A percentile compares a stretch with the other conserved stretches of the same genome.
phyloP scores from a whole-genome alignment of 1,284 basidiomycete species.

The Anthracocystis walkeri region DNA sequence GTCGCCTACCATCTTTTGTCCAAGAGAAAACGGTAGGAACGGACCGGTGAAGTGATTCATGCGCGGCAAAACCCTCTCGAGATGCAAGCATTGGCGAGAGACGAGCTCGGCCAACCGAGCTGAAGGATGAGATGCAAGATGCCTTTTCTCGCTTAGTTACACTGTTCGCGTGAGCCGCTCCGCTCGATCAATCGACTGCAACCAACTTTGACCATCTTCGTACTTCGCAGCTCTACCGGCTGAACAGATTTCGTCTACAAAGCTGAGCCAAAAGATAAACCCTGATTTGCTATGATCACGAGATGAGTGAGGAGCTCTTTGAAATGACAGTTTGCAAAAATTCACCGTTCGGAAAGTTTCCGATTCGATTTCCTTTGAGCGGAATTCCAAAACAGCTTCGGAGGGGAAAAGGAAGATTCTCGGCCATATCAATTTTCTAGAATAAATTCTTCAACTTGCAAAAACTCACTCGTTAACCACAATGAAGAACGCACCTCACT shows the following conservation, averaged over 20 bases:
- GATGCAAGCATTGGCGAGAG: background rate
- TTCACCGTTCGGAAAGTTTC: slow-evolving; percentile 40
- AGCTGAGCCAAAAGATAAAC: too few species aligned
- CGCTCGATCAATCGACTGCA: too few species aligned
- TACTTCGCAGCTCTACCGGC: too few species aligned
- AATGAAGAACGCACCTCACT: too few species aligned
- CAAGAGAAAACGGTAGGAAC: slow-evolving; percentile 7
- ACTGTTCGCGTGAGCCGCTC: too few species aligned
- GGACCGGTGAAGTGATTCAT: slow-evolving; percentile 9
- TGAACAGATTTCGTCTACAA: too few species aligned
- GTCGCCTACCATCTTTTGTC: background rate
- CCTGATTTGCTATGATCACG: background rate
- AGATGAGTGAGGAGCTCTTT: background rate
- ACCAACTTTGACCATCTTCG: too few species aligned
- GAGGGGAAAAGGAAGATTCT: slow-evolving; percentile 13
- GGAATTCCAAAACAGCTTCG: too few species aligned
- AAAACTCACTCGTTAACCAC: background rate
- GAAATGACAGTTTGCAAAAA: slow-evolving; percentile 7
- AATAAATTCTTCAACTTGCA: slow-evolving; percentile 9
- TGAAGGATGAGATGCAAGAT: background rate
- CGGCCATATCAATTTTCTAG: slow-evolving; percentile 20
- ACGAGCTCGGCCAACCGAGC: background rate
- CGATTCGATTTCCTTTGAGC: too few species aligned
- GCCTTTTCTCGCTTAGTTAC: background rate
- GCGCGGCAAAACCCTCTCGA: too few species aligned